Percentiles rank a stretch among this genome's conserved stretches.
Evolutionary conservation across 2,329 filamentous ascomycete genomes (phyloP).

Genomic region (Alternaria ventricosa): DNA sequence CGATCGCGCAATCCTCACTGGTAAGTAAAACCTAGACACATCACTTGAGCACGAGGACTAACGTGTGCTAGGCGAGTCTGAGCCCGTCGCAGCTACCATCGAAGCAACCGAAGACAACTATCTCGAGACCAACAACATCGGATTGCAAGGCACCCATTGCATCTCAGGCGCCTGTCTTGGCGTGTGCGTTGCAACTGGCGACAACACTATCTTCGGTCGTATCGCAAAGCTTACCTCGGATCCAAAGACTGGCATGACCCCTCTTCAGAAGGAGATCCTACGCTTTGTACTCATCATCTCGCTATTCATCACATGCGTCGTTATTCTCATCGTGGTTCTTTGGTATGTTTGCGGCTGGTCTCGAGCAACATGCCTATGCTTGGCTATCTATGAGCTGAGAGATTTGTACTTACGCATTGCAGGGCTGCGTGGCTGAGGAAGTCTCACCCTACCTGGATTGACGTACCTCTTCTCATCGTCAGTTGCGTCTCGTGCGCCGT

Average conservation of each 20-base stretch:
- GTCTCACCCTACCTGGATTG: constrained; percentile 73
- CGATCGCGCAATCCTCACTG: constrained; percentile 75
- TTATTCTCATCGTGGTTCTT: constrained; percentile 68
- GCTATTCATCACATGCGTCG: constrained; percentile 69
- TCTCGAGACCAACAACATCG: constrained; percentile 77
- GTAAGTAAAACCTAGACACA: constrained; percentile 41
- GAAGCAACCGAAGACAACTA: constrained; percentile 73
- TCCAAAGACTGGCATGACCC: constrained; percentile 71
- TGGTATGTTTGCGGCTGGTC: constrained; percentile 57
- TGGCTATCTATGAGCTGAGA: not conserved
- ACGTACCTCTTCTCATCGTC: constrained; percentile 74
- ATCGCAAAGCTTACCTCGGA: constrained; percentile 76
- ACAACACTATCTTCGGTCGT: constrained; percentile 75
- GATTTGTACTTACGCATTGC: constrained; percentile 14
- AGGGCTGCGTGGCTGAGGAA: constrained; percentile 74
- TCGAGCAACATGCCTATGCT: not conserved
- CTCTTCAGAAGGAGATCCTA: constrained; percentile 74
- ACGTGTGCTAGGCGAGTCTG: constrained; percentile 63
- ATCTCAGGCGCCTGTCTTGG: constrained; percentile 71
- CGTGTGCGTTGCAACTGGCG: constrained; percentile 74
- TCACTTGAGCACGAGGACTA: not conserved
- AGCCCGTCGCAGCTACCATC: constrained; percentile 67
- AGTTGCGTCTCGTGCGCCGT: constrained; percentile 69
- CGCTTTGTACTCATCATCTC: constrained; percentile 76
- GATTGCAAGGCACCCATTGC: constrained; percentile 80